A percentile compares a stretch with the other conserved stretches of the same genome.
Conservation (phyloP, 2,329 filamentous ascomycete species). For the Arthroderma sp. region DNA sequence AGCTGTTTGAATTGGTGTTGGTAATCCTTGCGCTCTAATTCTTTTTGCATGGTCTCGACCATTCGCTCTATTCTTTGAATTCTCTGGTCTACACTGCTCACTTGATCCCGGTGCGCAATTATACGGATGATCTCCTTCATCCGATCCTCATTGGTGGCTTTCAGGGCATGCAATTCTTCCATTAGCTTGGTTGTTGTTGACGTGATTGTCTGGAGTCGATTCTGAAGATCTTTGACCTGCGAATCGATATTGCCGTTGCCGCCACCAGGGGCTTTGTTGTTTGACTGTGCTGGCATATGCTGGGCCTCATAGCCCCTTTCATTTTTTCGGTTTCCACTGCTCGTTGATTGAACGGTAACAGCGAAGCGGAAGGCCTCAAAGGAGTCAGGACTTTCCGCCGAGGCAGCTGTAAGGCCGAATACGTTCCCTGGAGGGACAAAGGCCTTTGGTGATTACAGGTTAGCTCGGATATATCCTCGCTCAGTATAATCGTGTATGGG, state of each 20-base stretch:
- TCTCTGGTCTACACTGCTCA: conserved; percentile 34
- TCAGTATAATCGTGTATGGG: too few relatives aligned
- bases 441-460: conserved; percentile 39
- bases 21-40: conserved; percentile 48
- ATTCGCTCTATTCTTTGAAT: conserved; percentile 44
- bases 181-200: conserved; percentile 46
- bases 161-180: conserved; percentile 42
- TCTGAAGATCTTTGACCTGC: conserved; percentile 77
- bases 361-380: conserved; percentile 89
- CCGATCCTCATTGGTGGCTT: conserved; percentile 41
- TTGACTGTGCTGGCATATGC: conserved; percentile 23
- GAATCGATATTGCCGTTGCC: conserved; percentile 11
- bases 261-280: conserved; percentile 19
- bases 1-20: conserved; percentile 42
- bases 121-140: conserved; percentile 39
- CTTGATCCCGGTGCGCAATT: conserved; percentile 27
- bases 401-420: conserved; percentile 78
- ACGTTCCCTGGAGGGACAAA: conserved; percentile 66
- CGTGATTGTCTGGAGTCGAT: conserved; percentile 57
- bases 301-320: conserved; percentile 15
- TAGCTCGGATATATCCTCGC: neutral
- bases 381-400: conserved; percentile 82
- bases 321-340: conserved; percentile 17
- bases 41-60: conserved; percentile 40
- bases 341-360: conserved; percentile 38